Evolutionary conservation across 2,329 filamentous ascomycete genomes (phyloP).

Genomic region (Colletotrichum brevisporum): DNA sequence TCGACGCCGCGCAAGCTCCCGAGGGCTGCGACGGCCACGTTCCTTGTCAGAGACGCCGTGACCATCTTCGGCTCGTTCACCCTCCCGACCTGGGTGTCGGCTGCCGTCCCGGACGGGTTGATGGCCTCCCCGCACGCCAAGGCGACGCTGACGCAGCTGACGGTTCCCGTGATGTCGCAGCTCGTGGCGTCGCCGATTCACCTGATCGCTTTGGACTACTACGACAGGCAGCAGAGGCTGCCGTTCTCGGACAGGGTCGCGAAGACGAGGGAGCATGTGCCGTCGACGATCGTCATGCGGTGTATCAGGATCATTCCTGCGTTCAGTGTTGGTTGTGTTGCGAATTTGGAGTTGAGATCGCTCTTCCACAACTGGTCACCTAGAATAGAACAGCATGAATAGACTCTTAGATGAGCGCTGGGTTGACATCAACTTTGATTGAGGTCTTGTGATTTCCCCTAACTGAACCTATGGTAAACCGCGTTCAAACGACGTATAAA

Average conservation of each 20-base stretch:
- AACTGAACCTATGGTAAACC: too few species aligned
- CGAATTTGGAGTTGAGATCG: constrained; percentile 43
- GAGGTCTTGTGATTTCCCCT: too few species aligned
- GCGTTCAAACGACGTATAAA: too few species aligned
- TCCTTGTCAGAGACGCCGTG: constrained; percentile 48
- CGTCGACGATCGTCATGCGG: constrained; percentile 47
- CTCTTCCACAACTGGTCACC: constrained; percentile 9
- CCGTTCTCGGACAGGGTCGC: constrained; percentile 41
- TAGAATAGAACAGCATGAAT: background rate
- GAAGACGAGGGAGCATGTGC: constrained; percentile 44
- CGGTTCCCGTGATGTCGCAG: constrained; percentile 49
- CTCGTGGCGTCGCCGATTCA: constrained; percentile 49
- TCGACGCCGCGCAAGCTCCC: constrained; percentile 41
- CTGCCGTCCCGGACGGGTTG: constrained; percentile 46
- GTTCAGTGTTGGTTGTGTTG: constrained; percentile 49
- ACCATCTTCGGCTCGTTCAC: constrained; percentile 52
- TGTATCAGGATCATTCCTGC: constrained; percentile 49
- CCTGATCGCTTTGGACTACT: constrained; percentile 43
- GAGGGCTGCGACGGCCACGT: constrained; percentile 45
- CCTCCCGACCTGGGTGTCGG: constrained; percentile 46
- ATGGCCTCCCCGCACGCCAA: constrained; percentile 45
- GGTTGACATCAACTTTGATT: background rate
- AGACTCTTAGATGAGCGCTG: background rate
- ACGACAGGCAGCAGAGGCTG: constrained; percentile 44
- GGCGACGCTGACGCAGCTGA: constrained; percentile 47